A percentile compares a stretch with the other conserved stretches of the same genome.
Evolutionary conservation across 139 green algal genomes (phyloP).

Genomic region (Yamagishiella unicocca): DNA sequence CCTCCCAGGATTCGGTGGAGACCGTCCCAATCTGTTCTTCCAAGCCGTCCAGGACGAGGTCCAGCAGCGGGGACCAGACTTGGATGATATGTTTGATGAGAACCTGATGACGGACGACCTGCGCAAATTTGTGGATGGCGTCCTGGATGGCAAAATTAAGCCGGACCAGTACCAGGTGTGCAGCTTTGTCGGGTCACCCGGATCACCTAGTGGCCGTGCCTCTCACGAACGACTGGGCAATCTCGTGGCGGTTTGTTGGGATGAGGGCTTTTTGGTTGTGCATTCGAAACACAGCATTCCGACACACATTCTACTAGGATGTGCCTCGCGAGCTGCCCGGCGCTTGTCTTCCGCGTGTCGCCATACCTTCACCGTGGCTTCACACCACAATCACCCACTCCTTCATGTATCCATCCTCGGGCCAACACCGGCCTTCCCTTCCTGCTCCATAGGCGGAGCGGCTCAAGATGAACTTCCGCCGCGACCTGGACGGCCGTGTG

Average conservation of each 20-base stretch:
- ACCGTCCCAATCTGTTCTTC: background rate
- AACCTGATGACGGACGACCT: slow-evolving; percentile 55
- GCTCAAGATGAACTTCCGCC: slow-evolving; percentile 39
- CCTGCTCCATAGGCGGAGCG: slow-evolving; percentile 43
- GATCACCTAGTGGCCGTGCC: too few relatives aligned
- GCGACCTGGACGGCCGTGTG: slow-evolving; percentile 49
- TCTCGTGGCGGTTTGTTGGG: background rate
- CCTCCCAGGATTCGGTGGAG: slow-evolving; percentile 35
- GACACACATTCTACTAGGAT: background rate
- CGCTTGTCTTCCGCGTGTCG: background rate
- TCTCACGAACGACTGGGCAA: too few relatives aligned
- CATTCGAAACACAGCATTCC: background rate
- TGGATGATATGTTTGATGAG: slow-evolving; percentile 58
- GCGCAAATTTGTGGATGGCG: slow-evolving; percentile 33
- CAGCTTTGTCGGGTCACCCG: background rate
- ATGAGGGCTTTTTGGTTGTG: background rate
- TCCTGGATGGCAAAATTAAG: slow-evolving; percentile 49
- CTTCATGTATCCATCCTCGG: background rate
- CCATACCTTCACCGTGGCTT: background rate
- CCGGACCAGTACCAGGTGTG: slow-evolving; percentile 36
- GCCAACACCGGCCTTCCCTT: background rate
- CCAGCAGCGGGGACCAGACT: background rate
- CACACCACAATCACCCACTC: background rate
- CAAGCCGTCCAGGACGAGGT: background rate
- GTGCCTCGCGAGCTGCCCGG: background rate